Conservation (phyloP, 2,329 filamentous ascomycete genomes). For the Nemania abortiva region DNA sequence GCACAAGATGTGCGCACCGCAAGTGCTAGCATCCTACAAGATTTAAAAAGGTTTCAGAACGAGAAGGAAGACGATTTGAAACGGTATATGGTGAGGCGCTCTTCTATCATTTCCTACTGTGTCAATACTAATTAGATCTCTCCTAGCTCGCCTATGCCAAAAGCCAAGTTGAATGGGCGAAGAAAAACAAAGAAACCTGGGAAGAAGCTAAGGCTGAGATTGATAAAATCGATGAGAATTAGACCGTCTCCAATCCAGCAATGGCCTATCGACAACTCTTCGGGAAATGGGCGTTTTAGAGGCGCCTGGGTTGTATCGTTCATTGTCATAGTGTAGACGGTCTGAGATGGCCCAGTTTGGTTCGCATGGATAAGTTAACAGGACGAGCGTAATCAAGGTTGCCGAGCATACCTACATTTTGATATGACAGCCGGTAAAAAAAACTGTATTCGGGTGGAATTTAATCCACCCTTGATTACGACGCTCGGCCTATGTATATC, state of each 20-base stretch:
- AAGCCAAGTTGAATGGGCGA: constrained; percentile 94
- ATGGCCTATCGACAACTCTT: neutral
- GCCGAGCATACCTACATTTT: constrained; percentile 11
- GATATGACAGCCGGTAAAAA: constrained; percentile 1
- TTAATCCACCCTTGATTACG: neutral
- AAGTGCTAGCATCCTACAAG: constrained; percentile 86
- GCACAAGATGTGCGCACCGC: constrained; percentile 95
- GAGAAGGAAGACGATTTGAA: constrained; percentile 96
- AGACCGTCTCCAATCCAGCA: constrained; percentile 35
- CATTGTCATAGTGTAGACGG: constrained; percentile 32
- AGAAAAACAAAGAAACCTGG: constrained; percentile 91
- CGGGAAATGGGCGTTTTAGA: constrained; percentile 26
- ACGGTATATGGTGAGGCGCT: constrained; percentile 87
- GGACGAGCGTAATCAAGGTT: constrained; percentile 35
- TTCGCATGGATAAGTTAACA: constrained; percentile 40
- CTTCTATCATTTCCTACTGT: neutral
- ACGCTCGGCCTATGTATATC: neutral
- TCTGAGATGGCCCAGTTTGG: constrained; percentile 29
- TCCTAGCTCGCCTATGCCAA: constrained; percentile 87
- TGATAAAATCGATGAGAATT: constrained; percentile 81
- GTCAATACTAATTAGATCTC: constrained; percentile 33
- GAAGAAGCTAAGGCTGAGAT: constrained; percentile 90
- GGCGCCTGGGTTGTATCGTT: constrained; percentile 16
- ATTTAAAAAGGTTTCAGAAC: constrained; percentile 90
- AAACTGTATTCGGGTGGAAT: constrained; percentile 2